Conservation (phyloP, 116 monocot species). For the Posidonia oceanica region DNA sequence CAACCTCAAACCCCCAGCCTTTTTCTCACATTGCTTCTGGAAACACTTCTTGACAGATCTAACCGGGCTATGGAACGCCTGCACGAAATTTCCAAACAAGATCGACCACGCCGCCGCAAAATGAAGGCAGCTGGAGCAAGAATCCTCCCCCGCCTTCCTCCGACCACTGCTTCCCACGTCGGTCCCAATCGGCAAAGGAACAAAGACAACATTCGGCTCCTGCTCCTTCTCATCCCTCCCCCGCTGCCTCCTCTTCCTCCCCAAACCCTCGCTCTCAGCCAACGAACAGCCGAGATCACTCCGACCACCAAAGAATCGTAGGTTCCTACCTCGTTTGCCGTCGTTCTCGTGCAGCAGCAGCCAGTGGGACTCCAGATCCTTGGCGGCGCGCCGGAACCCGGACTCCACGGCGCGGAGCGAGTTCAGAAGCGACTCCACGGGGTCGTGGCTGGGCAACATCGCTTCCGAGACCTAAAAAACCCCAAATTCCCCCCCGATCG, state of each 20-base stretch:
- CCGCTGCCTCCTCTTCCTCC: slow-evolving; percentile 1
- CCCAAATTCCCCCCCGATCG: background rate
- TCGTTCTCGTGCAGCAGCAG: background rate
- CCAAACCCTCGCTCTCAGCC: background rate
- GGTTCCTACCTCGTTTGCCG: background rate
- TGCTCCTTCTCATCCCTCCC: background rate
- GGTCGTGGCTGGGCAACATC: slow-evolving; percentile 42
- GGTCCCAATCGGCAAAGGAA: background rate
- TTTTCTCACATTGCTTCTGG: slow-evolving; percentile 14
- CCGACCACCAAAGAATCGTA: background rate
- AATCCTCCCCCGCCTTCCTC: slow-evolving; percentile 10
- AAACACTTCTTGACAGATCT: slow-evolving; percentile 50
- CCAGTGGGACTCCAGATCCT: slow-evolving; percentile 40
- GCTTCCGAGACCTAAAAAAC: background rate
- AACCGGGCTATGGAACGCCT: slow-evolving; percentile 40
- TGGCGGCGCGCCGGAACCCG: slow-evolving; percentile 24
- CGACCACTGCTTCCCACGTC: background rate
- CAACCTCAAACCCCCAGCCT: background rate
- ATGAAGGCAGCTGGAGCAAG: slow-evolving; percentile 28
- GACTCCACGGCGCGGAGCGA: slow-evolving; percentile 47
- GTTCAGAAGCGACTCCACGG: slow-evolving; percentile 46
- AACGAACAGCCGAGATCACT: background rate
- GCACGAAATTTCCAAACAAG: slow-evolving; percentile 31
- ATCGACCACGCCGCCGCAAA: slow-evolving; percentile 25
- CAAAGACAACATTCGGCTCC: background rate